Conservation (phyloP, 163 green algal species). For the Chlorella variabilis region DNA sequence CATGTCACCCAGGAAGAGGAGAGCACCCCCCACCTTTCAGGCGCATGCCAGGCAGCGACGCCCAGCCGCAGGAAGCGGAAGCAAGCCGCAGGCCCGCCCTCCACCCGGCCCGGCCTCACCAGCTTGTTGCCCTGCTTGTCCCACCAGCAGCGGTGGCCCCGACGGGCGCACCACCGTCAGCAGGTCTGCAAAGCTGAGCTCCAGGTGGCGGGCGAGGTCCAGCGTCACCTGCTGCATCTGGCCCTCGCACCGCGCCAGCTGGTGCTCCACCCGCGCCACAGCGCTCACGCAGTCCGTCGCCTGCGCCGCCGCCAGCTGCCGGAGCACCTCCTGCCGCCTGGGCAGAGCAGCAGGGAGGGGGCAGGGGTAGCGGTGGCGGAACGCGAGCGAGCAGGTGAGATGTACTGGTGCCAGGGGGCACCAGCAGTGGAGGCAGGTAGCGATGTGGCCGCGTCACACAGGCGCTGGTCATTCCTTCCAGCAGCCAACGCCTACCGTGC, state of each 20-base stretch:
- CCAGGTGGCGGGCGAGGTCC: not conserved
- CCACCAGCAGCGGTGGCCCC: slow-evolving; percentile 6
- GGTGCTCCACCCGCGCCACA: not conserved
- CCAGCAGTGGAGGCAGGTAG: no score
- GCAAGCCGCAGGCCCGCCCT: not conserved
- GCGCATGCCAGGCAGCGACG: not conserved
- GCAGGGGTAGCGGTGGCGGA: not conserved
- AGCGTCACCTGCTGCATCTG: not conserved
- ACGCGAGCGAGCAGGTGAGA: not conserved
- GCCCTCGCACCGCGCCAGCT: not conserved
- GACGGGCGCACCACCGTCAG: slow-evolving; percentile 35
- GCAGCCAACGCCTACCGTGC: no score
- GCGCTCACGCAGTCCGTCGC: not conserved
- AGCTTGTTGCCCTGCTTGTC: slow-evolving; percentile 28
- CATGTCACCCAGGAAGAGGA: no score
- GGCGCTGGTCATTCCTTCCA: no score
- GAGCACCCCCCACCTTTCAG: not conserved
- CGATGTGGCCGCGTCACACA: no score
- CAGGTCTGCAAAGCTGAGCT: slow-evolving; percentile 29
- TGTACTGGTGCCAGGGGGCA: no score
- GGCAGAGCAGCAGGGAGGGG: no score
- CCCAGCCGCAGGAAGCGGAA: not conserved
- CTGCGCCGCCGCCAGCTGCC: not conserved
- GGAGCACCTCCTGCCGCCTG: not conserved
- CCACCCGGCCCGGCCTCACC: not conserved